phyloP scores from a whole-genome alignment of 805 yeast species.

The Clavispora vitiphila region DNA sequence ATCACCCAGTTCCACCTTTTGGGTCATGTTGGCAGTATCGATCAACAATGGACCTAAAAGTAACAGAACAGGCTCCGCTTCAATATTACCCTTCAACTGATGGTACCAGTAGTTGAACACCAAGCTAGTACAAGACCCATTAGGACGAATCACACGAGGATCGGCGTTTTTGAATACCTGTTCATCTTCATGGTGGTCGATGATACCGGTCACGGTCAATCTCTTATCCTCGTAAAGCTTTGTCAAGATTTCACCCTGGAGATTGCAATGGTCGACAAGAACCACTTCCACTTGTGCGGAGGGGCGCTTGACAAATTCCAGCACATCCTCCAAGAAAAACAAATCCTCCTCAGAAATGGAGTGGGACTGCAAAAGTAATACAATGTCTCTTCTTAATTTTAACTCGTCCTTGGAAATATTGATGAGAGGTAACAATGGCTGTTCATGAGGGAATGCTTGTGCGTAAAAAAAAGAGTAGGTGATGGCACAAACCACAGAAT shows the following conservation, averaged over 20 bases:
- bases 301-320: conserved; percentile 12
- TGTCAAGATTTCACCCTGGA: conserved; percentile 46
- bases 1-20: conserved; percentile 63
- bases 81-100: conserved; percentile 12
- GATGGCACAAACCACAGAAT: conserved; percentile 76
- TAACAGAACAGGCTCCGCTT: conserved; percentile 38
- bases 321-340: conserved; percentile 65
- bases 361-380: conserved; percentile 43
- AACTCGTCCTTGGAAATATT: conserved; percentile 69
- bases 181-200: conserved; percentile 89
- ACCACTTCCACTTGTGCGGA: conserved; percentile 36
- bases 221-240: conserved; percentile 20
- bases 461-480: conserved; percentile 59
- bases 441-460: conserved; percentile 21
- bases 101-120: conserved; percentile 60
- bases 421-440: conserved; percentile 59
- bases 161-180: conserved; percentile 38
- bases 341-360: conserved; percentile 46
- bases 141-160: conserved; percentile 57
- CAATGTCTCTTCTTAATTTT: conserved; percentile 65
- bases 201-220: conserved; percentile 48
- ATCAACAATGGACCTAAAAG: conserved; percentile 64
- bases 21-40: conserved; percentile 68
- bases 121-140: conserved; percentile 79
- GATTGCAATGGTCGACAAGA: conserved; percentile 79